Conservation (phyloP, 805 yeast genomes). For the Blastobotrys mokoenaii region DNA sequence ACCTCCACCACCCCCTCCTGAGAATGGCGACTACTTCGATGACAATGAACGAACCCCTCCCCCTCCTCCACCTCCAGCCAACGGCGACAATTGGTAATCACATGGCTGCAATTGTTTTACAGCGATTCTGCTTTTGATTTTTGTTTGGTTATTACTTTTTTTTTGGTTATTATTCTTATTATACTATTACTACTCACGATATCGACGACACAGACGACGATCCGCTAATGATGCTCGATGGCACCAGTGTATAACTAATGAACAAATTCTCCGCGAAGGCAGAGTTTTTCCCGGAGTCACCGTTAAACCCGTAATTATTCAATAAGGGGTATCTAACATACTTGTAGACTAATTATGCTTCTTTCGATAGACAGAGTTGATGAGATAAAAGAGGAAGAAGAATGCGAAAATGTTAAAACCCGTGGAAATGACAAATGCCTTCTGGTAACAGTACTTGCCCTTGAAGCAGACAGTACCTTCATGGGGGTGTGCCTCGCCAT, state of each 20-base stretch:
- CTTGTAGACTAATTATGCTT: background rate
- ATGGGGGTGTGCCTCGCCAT: slow-evolving; percentile 14
- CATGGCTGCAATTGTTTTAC: too few species aligned
- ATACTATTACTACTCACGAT: too few species aligned
- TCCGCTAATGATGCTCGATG: too few species aligned
- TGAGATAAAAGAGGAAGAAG: background rate
- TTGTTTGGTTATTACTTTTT: too few species aligned
- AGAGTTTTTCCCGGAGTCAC: background rate
- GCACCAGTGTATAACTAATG: background rate
- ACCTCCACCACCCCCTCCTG: slow-evolving; percentile 2
- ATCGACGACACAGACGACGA: too few species aligned
- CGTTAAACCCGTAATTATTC: background rate
- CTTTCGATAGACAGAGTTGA: background rate
- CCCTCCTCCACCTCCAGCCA: background rate
- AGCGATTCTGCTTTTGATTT: too few species aligned
- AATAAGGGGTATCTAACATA: too few species aligned
- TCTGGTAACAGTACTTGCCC: slow-evolving; percentile 16
- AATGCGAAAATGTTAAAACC: slow-evolving; percentile 5
- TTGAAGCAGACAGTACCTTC: slow-evolving; percentile 10
- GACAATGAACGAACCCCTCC: background rate
- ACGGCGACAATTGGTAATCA: too few species aligned
- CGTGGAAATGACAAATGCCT: slow-evolving; percentile 13
- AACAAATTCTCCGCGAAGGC: background rate
- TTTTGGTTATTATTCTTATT: too few species aligned
- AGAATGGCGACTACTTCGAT: background rate